Evolutionary conservation across 1,139 yeast genomes (phyloP).

Genomic region (Sugiyamaella paludigena): DNA sequence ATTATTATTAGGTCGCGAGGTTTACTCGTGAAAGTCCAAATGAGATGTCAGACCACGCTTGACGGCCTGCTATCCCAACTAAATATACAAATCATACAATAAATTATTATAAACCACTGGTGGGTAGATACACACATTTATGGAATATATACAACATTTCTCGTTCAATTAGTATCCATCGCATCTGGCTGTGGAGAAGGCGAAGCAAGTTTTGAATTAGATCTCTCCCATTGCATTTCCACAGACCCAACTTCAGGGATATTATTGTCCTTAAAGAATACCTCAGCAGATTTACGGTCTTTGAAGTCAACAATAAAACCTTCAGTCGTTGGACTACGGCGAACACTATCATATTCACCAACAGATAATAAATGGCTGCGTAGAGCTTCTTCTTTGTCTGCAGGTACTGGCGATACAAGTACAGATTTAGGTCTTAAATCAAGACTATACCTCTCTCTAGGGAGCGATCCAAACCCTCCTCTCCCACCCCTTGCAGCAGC

Average conservation of each 20-base stretch:
- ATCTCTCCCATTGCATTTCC: conserved; percentile 34
- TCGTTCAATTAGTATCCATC: conserved; percentile 4
- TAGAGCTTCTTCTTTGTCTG: conserved; percentile 36
- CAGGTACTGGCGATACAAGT: conserved; percentile 33
- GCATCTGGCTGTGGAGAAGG: conserved; percentile 9
- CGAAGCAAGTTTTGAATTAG: background rate
- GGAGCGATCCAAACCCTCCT: conserved; percentile 17
- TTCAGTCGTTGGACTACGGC: conserved; percentile 19
- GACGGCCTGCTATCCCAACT: too few relatives aligned
- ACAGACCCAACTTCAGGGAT: conserved; percentile 37
- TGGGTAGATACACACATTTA: too few relatives aligned
- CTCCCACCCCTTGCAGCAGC: conserved; percentile 16
- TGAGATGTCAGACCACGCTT: too few relatives aligned
- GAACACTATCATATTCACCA: conserved; percentile 26
- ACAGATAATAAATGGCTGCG: conserved; percentile 28
- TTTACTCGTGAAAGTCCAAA: too few relatives aligned
- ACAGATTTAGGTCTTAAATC: conserved; percentile 43
- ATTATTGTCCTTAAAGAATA: conserved; percentile 33
- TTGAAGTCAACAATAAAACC: conserved; percentile 39
- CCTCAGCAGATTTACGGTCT: conserved; percentile 44
- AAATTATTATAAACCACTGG: too few relatives aligned
- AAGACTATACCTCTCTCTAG: conserved; percentile 29
- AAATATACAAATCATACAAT: too few relatives aligned
- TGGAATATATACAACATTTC: too few relatives aligned
- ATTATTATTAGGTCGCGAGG: too few relatives aligned